phyloP scores from a whole-genome alignment of 2,329 filamentous ascomycete genomes.

The Chrysoporthe puriensis region DNA sequence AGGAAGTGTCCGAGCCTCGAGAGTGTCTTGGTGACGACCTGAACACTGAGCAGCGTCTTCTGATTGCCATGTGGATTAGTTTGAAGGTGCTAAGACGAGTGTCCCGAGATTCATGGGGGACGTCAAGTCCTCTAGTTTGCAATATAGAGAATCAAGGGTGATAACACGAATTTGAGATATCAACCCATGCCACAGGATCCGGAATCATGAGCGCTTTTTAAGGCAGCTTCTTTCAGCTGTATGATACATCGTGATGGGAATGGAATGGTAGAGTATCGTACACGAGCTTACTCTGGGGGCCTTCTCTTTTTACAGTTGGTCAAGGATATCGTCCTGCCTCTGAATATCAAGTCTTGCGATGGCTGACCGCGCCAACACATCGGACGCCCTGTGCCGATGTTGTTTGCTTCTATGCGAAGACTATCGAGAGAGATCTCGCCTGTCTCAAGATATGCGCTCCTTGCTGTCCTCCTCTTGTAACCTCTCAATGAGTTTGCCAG shows the following conservation, averaged over 20 bases:
- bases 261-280: background rate
- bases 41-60: background rate
- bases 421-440: background rate
- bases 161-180: background rate
- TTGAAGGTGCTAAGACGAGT: background rate
- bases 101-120: background rate
- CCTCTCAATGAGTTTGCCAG: constrained; percentile 25
- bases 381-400: too few relatives aligned
- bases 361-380: background rate
- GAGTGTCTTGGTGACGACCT: constrained; percentile 10
- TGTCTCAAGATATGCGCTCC: constrained; percentile 17
- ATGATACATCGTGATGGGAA: background rate
- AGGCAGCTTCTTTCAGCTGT: background rate
- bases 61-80: background rate
- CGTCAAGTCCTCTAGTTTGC: background rate
- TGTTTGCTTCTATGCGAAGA: background rate
- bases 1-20: constrained; percentile 18
- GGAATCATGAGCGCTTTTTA: background rate
- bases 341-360: background rate
- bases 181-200: background rate
- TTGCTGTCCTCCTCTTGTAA: constrained; percentile 25
- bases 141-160: background rate
- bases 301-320: background rate
- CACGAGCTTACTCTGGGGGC: background rate
- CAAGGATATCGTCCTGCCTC: background rate